Evolutionary conservation across 495 filamentous ascomycete genomes (phyloP).

Genomic region (Neurospora tetrasperma): DNA sequence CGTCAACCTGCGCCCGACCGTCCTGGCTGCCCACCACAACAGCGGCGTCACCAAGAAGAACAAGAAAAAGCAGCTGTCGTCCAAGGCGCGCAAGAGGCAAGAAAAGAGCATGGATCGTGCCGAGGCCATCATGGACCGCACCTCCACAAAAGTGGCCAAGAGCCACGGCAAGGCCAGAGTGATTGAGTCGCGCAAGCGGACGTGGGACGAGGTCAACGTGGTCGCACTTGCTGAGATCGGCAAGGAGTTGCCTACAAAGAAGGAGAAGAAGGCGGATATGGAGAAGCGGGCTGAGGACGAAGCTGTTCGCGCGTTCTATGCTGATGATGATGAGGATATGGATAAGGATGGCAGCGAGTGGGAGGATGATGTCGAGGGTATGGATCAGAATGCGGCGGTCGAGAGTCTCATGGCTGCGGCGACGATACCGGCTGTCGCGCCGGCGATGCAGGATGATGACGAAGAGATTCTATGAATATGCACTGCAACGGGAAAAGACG

Average conservation of each 20-base stretch:
- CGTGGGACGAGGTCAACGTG: constrained; percentile 52
- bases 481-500: not conserved
- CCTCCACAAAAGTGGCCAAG: constrained; percentile 57
- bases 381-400: not conserved
- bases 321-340: constrained; percentile 16
- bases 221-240: constrained; percentile 11
- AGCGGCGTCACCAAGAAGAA: constrained; percentile 55
- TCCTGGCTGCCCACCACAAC: constrained; percentile 50
- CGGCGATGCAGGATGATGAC: constrained; percentile 4
- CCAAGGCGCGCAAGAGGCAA: constrained; percentile 54
- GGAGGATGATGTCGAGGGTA: constrained; percentile 1
- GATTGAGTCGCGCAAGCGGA: constrained; percentile 45
- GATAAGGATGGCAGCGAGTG: constrained; percentile 12
- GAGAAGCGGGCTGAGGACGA: constrained; percentile 12
- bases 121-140: constrained; percentile 57
- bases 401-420: not conserved
- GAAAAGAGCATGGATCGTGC: constrained; percentile 67
- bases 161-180: constrained; percentile 50
- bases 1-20: constrained; percentile 41
- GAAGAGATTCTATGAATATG: constrained; percentile 14
- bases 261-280: constrained; percentile 9
- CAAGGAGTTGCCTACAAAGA: constrained; percentile 1
- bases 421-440: not conserved
- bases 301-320: constrained; percentile 13
- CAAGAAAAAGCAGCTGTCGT: constrained; percentile 47